Evolutionary conservation across 805 yeast genomes (phyloP), one percentile per base, ranked within the genome.

Genomic region (Jamesozyma hellenica): DNA sequence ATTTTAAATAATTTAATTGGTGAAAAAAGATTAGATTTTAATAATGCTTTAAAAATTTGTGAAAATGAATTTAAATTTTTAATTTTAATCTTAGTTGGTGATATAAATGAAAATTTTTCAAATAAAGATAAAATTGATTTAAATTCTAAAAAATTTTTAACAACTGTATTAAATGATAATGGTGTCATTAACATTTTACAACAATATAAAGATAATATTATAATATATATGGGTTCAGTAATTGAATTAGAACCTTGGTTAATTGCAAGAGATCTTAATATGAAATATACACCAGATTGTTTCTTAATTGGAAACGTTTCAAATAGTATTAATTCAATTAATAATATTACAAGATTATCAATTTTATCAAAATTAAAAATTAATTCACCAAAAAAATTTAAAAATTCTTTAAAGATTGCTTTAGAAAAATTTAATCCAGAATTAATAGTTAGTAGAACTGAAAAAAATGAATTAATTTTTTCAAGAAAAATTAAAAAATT

Each of bases 151-250:
- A 55, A 54, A 2, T 65, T 77, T 28, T 53, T 77, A 39, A 65
- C 69, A 18, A 63, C 61, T 16, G 60, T 75, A 10, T 51, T 77
- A 31, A 65, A 70, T 36, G 72, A 71, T 47, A 68, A 60, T 1
- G 51, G 58, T 25, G 72, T 77, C 28, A 54, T 69, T 13, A 52
- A 65, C 27, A 55, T 60, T 34, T 45, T 67, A 34, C 55, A 57
- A 11, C 46, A 49, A 4, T 45, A 50, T 32, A 60, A 61, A 2
- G 65, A 72, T 31, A 67, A 79, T 34, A 42, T 74, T n/a, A 45
- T 75, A 1, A 64, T 80, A 1, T 82, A 80, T 68, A 70, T 81
- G 30, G 83, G 84, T 0, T 75, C 78, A 46, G 76, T 75, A 18
- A 60, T 67, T 13, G 76, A 76, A 46, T 68, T 79, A 1, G 90